Evolutionary conservation across 2,329 filamentous ascomycete genomes (phyloP).

Genomic region (Rhytidhysteron rufulum): DNA sequence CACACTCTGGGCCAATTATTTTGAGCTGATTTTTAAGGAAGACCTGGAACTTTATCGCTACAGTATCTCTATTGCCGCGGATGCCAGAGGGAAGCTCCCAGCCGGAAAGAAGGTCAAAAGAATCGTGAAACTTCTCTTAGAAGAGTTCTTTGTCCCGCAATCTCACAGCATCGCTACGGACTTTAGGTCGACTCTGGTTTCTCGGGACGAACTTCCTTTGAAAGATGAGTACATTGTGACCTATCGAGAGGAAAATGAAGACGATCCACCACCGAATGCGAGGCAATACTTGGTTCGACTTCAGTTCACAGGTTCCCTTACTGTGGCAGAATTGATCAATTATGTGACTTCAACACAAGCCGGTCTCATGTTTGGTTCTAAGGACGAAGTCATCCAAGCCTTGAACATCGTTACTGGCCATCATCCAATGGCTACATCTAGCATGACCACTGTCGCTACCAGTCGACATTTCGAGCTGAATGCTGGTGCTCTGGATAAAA

Average conservation of each 20-base stretch:
- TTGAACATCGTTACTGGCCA: constrained; percentile 57
- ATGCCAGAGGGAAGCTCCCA: constrained; percentile 2
- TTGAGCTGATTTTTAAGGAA: not conserved
- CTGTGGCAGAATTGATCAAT: constrained; percentile 38
- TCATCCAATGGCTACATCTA: constrained; percentile 37
- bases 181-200: constrained; percentile 18
- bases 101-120: not conserved
- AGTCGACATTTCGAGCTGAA: constrained; percentile 43
- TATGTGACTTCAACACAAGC: constrained; percentile 43
- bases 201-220: constrained; percentile 15
- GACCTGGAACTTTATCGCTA: constrained; percentile 1
- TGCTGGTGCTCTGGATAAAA: constrained; percentile 34
- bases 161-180: constrained; percentile 14
- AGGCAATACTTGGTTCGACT: constrained; percentile 13
- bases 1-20: constrained; percentile 2
- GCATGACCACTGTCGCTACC: constrained; percentile 45
- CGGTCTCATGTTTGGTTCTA: constrained; percentile 34
- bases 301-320: constrained; percentile 13
- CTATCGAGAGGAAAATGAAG: constrained; percentile 18
- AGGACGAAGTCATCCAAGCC: constrained; percentile 50
- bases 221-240: constrained; percentile 10
- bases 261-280: constrained; percentile 9
- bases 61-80: not conserved
- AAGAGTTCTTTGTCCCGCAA: not conserved
- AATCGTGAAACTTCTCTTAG: not conserved